These are phyloP conservation scores for Piper longum DNA, from an alignment of 164 flowering plant genomes.

Conservation along the genomic window DNA sequence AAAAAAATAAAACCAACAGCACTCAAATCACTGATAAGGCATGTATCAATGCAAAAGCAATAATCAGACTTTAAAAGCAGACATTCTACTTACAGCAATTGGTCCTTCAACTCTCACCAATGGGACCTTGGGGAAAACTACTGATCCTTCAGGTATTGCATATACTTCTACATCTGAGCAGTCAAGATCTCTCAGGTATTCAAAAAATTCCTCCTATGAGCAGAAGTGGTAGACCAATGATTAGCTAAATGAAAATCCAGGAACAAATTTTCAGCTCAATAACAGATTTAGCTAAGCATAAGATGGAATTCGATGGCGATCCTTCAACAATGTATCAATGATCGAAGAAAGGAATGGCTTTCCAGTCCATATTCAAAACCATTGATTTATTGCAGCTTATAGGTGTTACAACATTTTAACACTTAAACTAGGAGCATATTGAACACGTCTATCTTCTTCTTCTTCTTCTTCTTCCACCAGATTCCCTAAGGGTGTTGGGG, in stretches of 20 bases:
- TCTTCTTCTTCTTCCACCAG: no score
- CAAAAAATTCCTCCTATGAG: conserved; percentile 62
- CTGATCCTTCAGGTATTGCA: conserved; percentile 80
- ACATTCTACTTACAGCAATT: conserved; percentile 57
- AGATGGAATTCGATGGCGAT: neutral
- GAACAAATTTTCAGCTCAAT: neutral
- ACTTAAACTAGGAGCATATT: no score
- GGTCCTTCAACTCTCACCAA: conserved; percentile 91
- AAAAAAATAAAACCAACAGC: neutral
- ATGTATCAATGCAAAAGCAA: neutral
- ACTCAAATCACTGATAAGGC: no score
- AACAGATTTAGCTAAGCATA: neutral
- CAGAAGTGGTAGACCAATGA: neutral
- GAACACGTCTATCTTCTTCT: no score
- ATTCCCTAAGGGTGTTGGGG: no score
- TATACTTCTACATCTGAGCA: conserved; percentile 91
- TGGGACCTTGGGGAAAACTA: conserved; percentile 92
- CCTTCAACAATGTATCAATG: neutral
- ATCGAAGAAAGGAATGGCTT: no score
- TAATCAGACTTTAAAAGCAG: neutral
- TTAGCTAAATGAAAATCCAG: neutral
- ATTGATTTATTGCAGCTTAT: no score
- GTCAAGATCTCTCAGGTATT: conserved; percentile 75
- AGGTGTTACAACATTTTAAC: no score
- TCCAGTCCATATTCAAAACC: no score